Percentiles rank a stretch among this genome's conserved stretches.
Conservation (phyloP, 805 yeast genomes). For the Nakazawaea pomicola region DNA sequence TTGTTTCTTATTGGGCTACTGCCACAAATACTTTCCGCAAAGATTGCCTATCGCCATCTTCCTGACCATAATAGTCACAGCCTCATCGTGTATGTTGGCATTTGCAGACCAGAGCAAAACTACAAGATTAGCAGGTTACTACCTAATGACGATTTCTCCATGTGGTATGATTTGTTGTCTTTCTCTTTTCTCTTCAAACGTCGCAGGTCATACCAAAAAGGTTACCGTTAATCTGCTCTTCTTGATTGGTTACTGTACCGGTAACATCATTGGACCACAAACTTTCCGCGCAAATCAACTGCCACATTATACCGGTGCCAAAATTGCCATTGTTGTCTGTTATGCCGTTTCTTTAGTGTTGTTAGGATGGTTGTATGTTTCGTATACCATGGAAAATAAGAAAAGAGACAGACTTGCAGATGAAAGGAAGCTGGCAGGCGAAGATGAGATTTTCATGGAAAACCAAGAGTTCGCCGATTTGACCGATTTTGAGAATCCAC, state of each 20-base stretch:
- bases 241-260: constrained; percentile 62
- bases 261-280: constrained; percentile 72
- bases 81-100: constrained; percentile 22
- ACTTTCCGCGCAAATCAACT: constrained; percentile 52
- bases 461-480: constrained; percentile 28
- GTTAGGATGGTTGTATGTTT: constrained; percentile 25
- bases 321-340: constrained; percentile 36
- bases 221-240: constrained; percentile 52
- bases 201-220: constrained; percentile 75
- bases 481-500: constrained; percentile 47
- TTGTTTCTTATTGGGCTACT: constrained; percentile 18
- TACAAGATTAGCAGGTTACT: constrained; percentile 32
- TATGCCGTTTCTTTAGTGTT: constrained; percentile 23
- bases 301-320: constrained; percentile 56
- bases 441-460: constrained; percentile 17
- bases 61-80: constrained; percentile 16
- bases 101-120: constrained; percentile 16
- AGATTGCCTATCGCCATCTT: constrained; percentile 21
- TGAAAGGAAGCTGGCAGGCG: constrained; percentile 19
- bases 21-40: constrained; percentile 12
- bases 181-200: constrained; percentile 30
- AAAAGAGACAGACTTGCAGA: constrained; percentile 18
- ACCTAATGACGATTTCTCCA: constrained; percentile 22
- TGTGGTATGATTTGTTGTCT: constrained; percentile 23
- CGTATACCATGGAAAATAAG: constrained; percentile 19